Percentiles rank a stretch among this genome's conserved stretches.
phyloP scores from a whole-genome alignment of 495 filamentous ascomycete genomes.

The Bacidia rubella region DNA sequence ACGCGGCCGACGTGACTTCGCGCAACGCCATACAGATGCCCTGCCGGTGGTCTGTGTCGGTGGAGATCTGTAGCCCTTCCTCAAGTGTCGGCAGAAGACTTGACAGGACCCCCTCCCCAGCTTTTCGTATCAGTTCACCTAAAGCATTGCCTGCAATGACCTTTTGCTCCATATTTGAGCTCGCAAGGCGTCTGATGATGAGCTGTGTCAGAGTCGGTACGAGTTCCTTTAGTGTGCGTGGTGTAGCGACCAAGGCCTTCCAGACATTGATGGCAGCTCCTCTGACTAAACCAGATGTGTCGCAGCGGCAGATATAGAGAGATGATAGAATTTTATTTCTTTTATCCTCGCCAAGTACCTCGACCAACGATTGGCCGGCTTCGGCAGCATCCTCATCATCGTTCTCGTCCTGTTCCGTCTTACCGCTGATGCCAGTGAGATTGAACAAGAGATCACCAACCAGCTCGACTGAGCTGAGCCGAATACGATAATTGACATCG shows the following conservation, averaged over 20 bases:
- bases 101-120: constrained; percentile 81
- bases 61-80: constrained; percentile 75
- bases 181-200: constrained; percentile 86
- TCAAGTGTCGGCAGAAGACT: constrained; percentile 84
- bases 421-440: constrained; percentile 84
- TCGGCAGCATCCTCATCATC: constrained; percentile 67
- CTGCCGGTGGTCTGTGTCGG: constrained; percentile 87
- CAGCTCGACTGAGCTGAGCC: constrained; percentile 92
- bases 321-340: constrained; percentile 90
- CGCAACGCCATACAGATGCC: constrained; percentile 93
- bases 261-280: constrained; percentile 84
- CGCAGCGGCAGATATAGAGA: constrained; percentile 92
- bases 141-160: constrained; percentile 94
- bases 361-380: constrained; percentile 78
- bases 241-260: constrained; percentile 92
- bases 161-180: constrained; percentile 95
- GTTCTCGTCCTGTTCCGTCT: constrained; percentile 56
- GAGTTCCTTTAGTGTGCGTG: constrained; percentile 84
- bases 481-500: constrained; percentile 90
- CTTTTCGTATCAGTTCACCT: constrained; percentile 91
- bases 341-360: constrained; percentile 88
- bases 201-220: constrained; percentile 87
- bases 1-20: constrained; percentile 86
- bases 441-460: constrained; percentile 97
- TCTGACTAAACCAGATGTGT: constrained; percentile 86